A percentile compares a stretch with the other conserved stretches of the same genome.
Evolutionary conservation across 2,329 filamentous ascomycete genomes (phyloP).

Genomic region (Aspergillus aculeatus): DNA sequence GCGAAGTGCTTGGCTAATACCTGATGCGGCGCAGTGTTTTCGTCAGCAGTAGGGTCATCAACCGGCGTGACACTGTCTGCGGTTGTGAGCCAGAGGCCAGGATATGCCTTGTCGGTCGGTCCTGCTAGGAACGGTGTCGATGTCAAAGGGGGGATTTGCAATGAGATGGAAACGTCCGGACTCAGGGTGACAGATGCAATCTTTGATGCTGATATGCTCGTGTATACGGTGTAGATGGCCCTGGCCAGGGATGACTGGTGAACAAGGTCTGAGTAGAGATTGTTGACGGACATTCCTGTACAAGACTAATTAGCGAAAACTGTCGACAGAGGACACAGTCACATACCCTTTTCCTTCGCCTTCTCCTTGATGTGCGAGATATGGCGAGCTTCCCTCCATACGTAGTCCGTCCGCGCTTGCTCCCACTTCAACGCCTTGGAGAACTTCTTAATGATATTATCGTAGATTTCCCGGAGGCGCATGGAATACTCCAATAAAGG

Average conservation of each 20-base stretch:
- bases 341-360: slow-evolving; percentile 60
- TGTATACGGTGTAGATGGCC: slow-evolving; percentile 78
- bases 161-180: slow-evolving; percentile 58
- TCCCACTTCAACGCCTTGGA: slow-evolving; percentile 91
- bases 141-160: slow-evolving; percentile 61
- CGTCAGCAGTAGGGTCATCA: slow-evolving; percentile 59
- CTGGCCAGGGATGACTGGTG: slow-evolving; percentile 74
- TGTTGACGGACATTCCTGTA: slow-evolving; percentile 35
- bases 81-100: slow-evolving; percentile 82
- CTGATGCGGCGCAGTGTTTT: slow-evolving; percentile 56
- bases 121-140: slow-evolving; percentile 72
- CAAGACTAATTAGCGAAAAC: background rate
- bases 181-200: slow-evolving; percentile 82
- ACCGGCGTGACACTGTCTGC: slow-evolving; percentile 74
- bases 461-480: slow-evolving; percentile 75
- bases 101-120: slow-evolving; percentile 66
- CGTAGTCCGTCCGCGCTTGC: slow-evolving; percentile 84
- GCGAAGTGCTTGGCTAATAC: slow-evolving; percentile 80
- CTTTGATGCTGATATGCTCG: slow-evolving; percentile 76
- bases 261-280: slow-evolving; percentile 44
- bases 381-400: slow-evolving; percentile 84
- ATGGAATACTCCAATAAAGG: slow-evolving; percentile 72
- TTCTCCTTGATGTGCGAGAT: slow-evolving; percentile 81
- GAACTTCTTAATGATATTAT: slow-evolving; percentile 86
- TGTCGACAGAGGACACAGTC: background rate